Evolutionary conservation across 306 rosid genomes (phyloP), one percentile per base, ranked within the genome.

Genomic region (Leucaena leucocephala): DNA sequence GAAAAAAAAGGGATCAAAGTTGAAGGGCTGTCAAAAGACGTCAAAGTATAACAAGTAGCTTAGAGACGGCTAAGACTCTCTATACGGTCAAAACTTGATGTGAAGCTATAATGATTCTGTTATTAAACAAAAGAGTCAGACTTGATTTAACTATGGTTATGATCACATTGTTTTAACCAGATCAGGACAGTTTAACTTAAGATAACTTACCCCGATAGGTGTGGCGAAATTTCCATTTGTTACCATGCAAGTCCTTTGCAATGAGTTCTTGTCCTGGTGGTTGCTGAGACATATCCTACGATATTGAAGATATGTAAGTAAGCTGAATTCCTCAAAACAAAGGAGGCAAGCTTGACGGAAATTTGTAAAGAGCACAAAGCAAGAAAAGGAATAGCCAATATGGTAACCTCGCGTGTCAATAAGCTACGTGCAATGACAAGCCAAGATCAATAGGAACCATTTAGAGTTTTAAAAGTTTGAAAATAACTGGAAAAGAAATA

Each of bases 201-300:
- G 39, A 15, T 44, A 59, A 76, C 36, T 71, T 84, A 93, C 97
- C 92, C 1, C 90, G 87, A 75, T 40, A 91, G 64, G 85, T 88
- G 71, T 91, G 97, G 1, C 94, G 90, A 81, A 91, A 88, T 71
- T 48, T 83, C 97, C 97, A 93, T 17, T 85, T 74, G 54, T 13
- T 39, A 21, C 92, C 97, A 48, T 91, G 92, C 90, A 93, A 22
- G 89, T 93, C 97, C 76, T 76, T 86, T 11, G 84, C 87, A 55
- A 81, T 84, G 58, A 93, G 77, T 35, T 86, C 94, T 66, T 89
- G 91, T 21, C 74, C 66, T 5, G 97, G 94, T 65, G 89, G 77
- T 52, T 79, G 72, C 67, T 72, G 90, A 33, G 87, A 85, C 90
- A 85, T 85, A 50, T 93, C 87, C 97, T 93, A 81, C 73, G 78